Percentiles rank a stretch among this genome's conserved stretches.
Conservation (phyloP, 2,329 filamentous ascomycete species). For the Penicillium sclerotiorum region DNA sequence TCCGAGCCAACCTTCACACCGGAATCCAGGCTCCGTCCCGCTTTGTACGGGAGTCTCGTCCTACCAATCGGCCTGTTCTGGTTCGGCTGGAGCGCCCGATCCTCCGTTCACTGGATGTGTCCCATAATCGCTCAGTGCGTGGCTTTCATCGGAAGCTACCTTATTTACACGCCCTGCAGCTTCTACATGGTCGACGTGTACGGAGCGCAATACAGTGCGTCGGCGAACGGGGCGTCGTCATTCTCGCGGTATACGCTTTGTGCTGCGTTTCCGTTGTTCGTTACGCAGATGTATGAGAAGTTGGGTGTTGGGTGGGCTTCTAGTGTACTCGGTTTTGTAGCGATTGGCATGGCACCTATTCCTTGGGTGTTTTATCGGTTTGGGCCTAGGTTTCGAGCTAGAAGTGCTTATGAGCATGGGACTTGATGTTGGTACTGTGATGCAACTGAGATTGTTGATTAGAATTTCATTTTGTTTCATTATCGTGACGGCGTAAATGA, state of each 20-base stretch:
- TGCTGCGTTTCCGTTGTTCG: conserved; percentile 44
- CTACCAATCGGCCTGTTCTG: conserved; percentile 64
- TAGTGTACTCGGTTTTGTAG: conserved; percentile 40
- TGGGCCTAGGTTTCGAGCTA: conserved; percentile 35
- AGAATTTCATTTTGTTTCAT: too few species aligned
- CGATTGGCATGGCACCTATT: conserved; percentile 40
- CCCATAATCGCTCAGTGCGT: conserved; percentile 31
- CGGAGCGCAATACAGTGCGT: conserved; percentile 42
- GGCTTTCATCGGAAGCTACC: conserved; percentile 28
- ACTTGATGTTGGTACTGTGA: conserved; percentile 4
- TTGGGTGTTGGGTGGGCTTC: conserved; percentile 48
- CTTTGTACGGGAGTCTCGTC: conserved; percentile 28
- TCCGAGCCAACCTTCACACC: conserved; percentile 13
- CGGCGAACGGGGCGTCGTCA: conserved; percentile 34
- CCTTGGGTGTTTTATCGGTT: conserved; percentile 40
- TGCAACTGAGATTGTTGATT: too few species aligned
- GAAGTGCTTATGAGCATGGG: conserved; percentile 28
- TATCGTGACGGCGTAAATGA: neutral
- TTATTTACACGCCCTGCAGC: conserved; percentile 40
- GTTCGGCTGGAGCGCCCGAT: conserved; percentile 65
- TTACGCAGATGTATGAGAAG: conserved; percentile 41
- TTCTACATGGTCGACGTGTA: conserved; percentile 48
- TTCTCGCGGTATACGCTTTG: conserved; percentile 32
- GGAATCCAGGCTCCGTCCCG: conserved; percentile 28
- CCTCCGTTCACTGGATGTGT: conserved; percentile 34